Evolutionary conservation across 495 filamentous ascomycete species (phyloP).

Genomic region (Pyronema omphalodes): DNA sequence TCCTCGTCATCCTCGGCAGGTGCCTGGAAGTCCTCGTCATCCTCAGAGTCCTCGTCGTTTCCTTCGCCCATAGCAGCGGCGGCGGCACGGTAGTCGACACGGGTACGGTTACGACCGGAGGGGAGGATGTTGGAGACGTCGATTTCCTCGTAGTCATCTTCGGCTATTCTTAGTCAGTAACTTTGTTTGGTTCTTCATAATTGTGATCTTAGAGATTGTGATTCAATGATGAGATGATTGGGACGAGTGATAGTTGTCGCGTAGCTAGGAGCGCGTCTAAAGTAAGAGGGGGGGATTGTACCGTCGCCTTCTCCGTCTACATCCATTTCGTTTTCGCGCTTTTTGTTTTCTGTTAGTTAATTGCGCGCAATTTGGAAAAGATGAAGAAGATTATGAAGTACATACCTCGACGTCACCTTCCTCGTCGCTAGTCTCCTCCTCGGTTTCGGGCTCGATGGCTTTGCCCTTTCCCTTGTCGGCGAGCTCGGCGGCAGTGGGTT

Average conservation of each 20-base stretch:
- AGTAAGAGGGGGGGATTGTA: background rate
- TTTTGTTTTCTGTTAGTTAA: background rate
- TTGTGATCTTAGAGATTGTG: too few relatives aligned
- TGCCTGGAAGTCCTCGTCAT: conserved; percentile 34
- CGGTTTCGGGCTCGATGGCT: conserved; percentile 49
- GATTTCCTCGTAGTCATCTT: conserved; percentile 79
- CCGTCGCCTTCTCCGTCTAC: background rate
- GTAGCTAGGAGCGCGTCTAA: background rate
- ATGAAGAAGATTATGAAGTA: background rate
- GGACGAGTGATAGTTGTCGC: background rate
- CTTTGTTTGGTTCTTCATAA: background rate
- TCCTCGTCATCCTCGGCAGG: conserved; percentile 61
- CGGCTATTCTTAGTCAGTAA: conserved; percentile 28
- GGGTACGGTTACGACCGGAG: conserved; percentile 55
- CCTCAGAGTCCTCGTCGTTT: conserved; percentile 61
- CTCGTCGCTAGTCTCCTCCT: conserved; percentile 44
- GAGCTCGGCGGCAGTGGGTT: conserved; percentile 28
- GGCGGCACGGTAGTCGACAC: conserved; percentile 61
- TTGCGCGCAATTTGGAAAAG: background rate
- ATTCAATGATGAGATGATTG: too few relatives aligned
- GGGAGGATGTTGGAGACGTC: conserved; percentile 69
- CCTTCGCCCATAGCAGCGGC: conserved; percentile 55
- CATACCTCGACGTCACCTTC: conserved; percentile 32
- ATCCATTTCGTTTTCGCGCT: background rate
- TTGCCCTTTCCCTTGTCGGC: conserved; percentile 44